Percentiles rank a stretch among this genome's conserved stretches.
Evolutionary conservation across 2,329 filamentous ascomycete species (phyloP).

Genomic region (Sarocladiaceae sp.): DNA sequence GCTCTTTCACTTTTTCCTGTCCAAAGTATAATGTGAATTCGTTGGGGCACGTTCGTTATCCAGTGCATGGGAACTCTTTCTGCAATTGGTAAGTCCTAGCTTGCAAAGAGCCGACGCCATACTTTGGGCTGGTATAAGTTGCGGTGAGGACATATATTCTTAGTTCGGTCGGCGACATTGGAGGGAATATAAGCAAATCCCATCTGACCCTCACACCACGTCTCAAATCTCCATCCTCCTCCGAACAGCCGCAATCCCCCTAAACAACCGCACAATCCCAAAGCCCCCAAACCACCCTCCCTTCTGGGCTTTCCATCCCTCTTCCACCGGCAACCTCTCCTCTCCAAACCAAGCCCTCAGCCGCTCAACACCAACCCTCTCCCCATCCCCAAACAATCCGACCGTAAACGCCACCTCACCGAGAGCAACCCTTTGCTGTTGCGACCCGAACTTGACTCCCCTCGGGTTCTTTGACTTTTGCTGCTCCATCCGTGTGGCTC

Average conservation of each 20-base stretch:
- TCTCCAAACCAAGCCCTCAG: slow-evolving; percentile 4
- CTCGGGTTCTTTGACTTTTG: not conserved
- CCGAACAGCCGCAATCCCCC: not conserved
- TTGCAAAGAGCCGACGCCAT: no score
- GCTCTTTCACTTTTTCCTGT: no score
- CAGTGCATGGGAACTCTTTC: no score
- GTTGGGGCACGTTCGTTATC: no score
- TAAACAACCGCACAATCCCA: slow-evolving; percentile 9
- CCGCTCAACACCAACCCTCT: not conserved
- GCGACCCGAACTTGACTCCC: not conserved
- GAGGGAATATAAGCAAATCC: no score
- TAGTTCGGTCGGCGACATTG: no score
- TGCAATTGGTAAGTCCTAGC: no score
- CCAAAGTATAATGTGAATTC: no score
- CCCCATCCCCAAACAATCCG: not conserved
- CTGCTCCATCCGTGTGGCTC: not conserved
- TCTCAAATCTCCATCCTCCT: not conserved
- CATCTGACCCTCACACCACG: no score
- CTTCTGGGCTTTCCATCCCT: not conserved
- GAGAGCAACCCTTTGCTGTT: not conserved
- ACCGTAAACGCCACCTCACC: not conserved
- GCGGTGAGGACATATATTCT: no score
- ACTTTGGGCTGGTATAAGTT: no score
- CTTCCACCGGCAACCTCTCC: slow-evolving; percentile 3
- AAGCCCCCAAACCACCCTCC: not conserved